Percentiles rank a stretch among this genome's conserved stretches.
These are phyloP conservation scores for Penicillium taxi DNA, from an alignment of 495 filamentous ascomycete genomes.

Conservation along the genomic window DNA sequence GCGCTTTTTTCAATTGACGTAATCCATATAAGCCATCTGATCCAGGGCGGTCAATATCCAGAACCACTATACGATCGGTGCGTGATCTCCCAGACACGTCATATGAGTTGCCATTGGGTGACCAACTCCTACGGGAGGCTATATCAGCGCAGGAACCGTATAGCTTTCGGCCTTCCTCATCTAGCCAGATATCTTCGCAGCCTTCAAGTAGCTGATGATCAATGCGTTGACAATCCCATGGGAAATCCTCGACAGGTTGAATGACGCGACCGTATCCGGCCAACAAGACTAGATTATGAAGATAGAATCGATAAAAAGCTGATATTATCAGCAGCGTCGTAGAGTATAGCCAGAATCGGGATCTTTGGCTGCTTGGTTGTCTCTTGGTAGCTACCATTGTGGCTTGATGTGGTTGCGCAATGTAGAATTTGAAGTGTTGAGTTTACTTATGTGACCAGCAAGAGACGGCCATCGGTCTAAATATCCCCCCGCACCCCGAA, in stretches of 20 bases:
- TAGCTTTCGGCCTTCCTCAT: constrained; percentile 5
- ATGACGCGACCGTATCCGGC: neutral
- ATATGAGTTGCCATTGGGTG: neutral
- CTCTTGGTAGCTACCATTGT: too few relatives aligned
- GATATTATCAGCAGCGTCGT: too few relatives aligned
- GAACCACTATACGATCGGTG: constrained; percentile 7
- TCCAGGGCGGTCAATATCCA: constrained; percentile 8
- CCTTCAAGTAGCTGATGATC: constrained; percentile 9
- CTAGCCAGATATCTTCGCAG: constrained; percentile 13
- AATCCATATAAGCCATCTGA: constrained; percentile 4
- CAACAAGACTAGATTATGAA: too few relatives aligned
- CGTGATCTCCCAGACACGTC: neutral
- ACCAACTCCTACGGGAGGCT: constrained; percentile 1
- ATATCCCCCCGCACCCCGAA: too few relatives aligned
- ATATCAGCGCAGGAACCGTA: constrained; percentile 7
- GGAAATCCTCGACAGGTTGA: constrained; percentile 5
- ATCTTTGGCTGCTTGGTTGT: too few relatives aligned
- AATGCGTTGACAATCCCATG: constrained; percentile 3
- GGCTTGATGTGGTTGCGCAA: too few relatives aligned
- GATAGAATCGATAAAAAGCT: too few relatives aligned
- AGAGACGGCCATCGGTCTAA: too few relatives aligned
- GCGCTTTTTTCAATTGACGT: constrained; percentile 1
- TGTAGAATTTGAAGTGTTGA: too few relatives aligned
- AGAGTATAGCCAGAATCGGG: too few relatives aligned
- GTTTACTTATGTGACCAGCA: too few relatives aligned